Base-by-base conservation (phyloP, 2,329 filamentous ascomycete species). In the Trichoderma sp. region DNA sequence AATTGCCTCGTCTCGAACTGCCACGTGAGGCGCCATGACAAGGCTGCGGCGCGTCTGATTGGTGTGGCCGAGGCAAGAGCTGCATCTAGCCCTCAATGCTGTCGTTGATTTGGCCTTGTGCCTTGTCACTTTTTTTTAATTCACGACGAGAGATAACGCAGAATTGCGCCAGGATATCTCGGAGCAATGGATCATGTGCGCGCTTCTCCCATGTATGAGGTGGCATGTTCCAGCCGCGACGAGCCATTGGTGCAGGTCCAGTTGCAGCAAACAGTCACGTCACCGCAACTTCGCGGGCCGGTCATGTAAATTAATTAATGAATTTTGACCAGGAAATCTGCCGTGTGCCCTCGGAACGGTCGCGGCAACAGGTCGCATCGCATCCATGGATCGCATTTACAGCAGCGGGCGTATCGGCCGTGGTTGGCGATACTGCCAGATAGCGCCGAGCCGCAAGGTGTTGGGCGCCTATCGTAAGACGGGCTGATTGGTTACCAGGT, bases 111-210 rank as follows among this genome's bases (percentile, higher is more conserved):
- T 63, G 12, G 26, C 24, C 15, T 47, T 51, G 47, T n/a, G 39
- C 18, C 39, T 51, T 18, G 43, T 51, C 43, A 51, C 43, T 51
- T 67, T 57, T 67, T 57, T 24, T 26, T 15, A 36, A 36, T 30
- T 30, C 51, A 43, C 26, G 11, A 28, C 15, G 15, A 43, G 32
- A 68, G 57, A 57, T 57, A 26, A 70, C 28, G 56, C 21, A 30
- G 21, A 60, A 32, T 30, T 39, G 36, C 26, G 61, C 69, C 56
- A 34, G 69, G 60, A 34, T 70, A 64, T 57, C 24, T 71, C 69
- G 62, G 60, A 28, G 21, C 60, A 65, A 71, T 71, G 51, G 61
- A 71, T 71, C 69, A 71, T 66, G 69, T 71, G 69, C 69, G 69
- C 69, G 57, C 39, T n/a, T 9, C 24, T 47, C 28, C 28, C 30